phyloP scores from a whole-genome alignment of 305 asterid species.

The Plantago coronopus region DNA sequence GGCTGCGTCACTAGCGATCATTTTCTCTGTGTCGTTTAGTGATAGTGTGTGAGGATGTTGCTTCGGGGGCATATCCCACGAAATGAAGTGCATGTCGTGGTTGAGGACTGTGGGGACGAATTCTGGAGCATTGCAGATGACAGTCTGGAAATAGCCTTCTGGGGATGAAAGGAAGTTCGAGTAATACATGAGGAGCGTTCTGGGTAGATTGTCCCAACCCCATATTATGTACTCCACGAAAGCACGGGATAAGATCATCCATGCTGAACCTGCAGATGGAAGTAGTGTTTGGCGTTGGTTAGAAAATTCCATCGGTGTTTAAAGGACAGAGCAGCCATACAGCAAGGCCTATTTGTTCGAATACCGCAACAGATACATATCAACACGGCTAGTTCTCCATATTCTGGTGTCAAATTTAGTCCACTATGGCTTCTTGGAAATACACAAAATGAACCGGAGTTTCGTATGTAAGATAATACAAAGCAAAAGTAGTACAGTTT shows the following conservation, averaged over 20 bases:
- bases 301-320: no score
- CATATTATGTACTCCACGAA: constrained; percentile 77
- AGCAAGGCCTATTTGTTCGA: no score
- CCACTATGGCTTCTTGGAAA: no score
- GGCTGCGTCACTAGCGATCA: constrained; percentile 68
- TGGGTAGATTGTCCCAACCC: constrained; percentile 98
- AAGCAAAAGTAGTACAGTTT: no score
- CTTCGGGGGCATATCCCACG: constrained; percentile 87
- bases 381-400: no score
- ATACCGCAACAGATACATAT: no score
- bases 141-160: constrained; percentile 91
- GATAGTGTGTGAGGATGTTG: constrained; percentile 76
- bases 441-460: no score
- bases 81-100: constrained; percentile 89
- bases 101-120: constrained; percentile 66
- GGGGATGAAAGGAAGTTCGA: constrained; percentile 88
- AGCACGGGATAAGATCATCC: constrained; percentile 84
- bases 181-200: constrained; percentile 93
- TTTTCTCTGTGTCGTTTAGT: constrained; percentile 58
- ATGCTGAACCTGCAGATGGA: constrained; percentile 74
- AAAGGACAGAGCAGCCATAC: no score
- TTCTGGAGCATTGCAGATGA: constrained; percentile 74
- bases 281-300: no score
- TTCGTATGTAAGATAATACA: no score
- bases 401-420: no score